Base-by-base conservation (phyloP, 2,329 filamentous ascomycete species). In the Bipolaris cookei region DNA sequence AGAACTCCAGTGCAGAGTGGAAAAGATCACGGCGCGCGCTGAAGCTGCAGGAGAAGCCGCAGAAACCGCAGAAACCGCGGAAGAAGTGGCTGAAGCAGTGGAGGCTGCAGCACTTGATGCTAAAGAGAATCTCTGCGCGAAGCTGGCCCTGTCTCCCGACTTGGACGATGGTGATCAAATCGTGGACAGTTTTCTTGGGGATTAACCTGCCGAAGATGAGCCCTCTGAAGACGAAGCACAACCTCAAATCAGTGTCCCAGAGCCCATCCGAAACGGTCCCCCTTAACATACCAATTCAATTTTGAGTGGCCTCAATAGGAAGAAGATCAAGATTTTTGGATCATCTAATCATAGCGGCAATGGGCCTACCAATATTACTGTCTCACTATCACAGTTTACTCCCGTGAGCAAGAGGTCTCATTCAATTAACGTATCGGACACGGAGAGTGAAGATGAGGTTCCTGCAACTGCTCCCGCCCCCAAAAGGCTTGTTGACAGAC, bases 241-340 rank as follows among this genome's bases (percentile, higher is more conserved):
- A 45, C 25, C 48, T 10, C 48, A 44, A 11, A 18, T 30, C 7
- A 50, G 59, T 3, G 35, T 54, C 4, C 56, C 59, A 4, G 51
- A 58, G 10, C 35, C 55, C 6, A 23, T 46, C 13, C 61, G 47
- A 14, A 56, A 44, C 14, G 64, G 60, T 1, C 63, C 63, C n/a
- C 65, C 65, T 11, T 62, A 59, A 51, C 52, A 68, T 1, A 60
- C 58, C 1, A 71, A 71, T 35, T 73, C 75, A 1, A 65, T 76
- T 13, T 56, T 75, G 51, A 58, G 64, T 20, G 66, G 66, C 5
- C 71, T 71, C 65, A 56, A 59, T 3, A 66, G 74, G n/a, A 75
- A 72, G 62, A 76, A 75, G 45, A 72, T 76, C 56, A 77, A 74
- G 51, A 71, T 76, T 20, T 67, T 75, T 1, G 62, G 62, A 37